phyloP scores from a whole-genome alignment of 2,329 filamentous ascomycete species.

The Penicillium hesseltinei region DNA sequence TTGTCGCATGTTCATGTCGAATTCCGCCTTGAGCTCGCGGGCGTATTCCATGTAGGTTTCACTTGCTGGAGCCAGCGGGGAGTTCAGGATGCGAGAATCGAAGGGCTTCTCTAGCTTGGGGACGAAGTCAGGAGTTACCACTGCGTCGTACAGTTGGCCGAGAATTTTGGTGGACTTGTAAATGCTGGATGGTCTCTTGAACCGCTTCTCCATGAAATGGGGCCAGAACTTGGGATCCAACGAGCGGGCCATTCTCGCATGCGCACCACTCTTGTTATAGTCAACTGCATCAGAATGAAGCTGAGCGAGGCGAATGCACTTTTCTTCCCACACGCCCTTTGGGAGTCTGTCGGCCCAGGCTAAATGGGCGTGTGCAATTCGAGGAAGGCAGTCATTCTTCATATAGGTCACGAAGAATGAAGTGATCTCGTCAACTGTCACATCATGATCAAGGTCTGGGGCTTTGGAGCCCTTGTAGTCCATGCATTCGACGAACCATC shows the following conservation, averaged over 20 bases:
- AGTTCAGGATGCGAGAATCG: conserved; percentile 68
- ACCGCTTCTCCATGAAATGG: conserved; percentile 79
- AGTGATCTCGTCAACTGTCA: conserved; percentile 70
- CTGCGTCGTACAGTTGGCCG: conserved; percentile 77
- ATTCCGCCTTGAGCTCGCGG: conserved; percentile 67
- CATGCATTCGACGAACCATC: conserved; percentile 77
- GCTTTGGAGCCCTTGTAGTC: conserved; percentile 64
- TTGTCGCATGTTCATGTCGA: conserved; percentile 73
- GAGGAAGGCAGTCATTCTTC: conserved; percentile 79
- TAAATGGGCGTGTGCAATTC: conserved; percentile 79
- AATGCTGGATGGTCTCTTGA: conserved; percentile 42
- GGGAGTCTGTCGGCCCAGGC: conserved; percentile 66
- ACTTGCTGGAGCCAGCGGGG: conserved; percentile 54
- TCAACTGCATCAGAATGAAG: conserved; percentile 92
- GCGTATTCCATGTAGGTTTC: conserved; percentile 59
- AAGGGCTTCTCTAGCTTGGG: conserved; percentile 73
- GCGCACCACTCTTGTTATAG: conserved; percentile 84
- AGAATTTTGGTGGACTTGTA: conserved; percentile 72
- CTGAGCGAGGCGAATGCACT: conserved; percentile 72
- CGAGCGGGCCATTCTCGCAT: conserved; percentile 64
- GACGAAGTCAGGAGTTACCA: conserved; percentile 66
- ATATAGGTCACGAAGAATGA: conserved; percentile 90
- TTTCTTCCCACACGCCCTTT: conserved; percentile 63
- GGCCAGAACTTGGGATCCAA: conserved; percentile 68
- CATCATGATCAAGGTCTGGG: conserved; percentile 56